A percentile compares a stretch with the other conserved stretches of the same genome.
These are phyloP conservation scores for Cynanchum wilfordii DNA, from an alignment of 257 asterid genomes.

Conservation along the genomic window DNA sequence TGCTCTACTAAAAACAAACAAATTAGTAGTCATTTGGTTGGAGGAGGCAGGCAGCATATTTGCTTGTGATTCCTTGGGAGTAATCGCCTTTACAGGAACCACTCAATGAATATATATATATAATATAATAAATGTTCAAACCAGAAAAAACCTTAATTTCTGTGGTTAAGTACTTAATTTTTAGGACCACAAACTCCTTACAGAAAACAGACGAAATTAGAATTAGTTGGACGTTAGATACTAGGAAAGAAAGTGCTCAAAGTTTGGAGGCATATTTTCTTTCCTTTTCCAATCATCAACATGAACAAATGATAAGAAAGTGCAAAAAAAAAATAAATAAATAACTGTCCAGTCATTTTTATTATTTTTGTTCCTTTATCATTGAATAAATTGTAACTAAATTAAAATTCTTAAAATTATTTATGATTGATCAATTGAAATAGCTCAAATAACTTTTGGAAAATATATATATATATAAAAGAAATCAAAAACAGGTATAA, in stretches of 20 bases:
- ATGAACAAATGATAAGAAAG: no score
- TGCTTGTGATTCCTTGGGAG: background rate
- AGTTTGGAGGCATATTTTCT: background rate
- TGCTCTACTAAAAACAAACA: background rate
- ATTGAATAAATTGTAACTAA: no score
- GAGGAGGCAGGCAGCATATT: background rate
- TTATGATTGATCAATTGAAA: no score
- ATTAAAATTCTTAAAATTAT: no score
- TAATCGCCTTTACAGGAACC: background rate
- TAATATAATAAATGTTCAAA: background rate
- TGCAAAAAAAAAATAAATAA: no score
- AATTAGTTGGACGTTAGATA: background rate
- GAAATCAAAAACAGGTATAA: no score
- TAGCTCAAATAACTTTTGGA: no score
- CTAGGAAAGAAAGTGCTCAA: slow-evolving; percentile 2
- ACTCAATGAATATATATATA: background rate
- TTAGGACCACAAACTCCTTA: background rate
- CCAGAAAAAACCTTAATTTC: background rate
- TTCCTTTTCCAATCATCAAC: background rate
- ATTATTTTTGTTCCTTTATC: no score
- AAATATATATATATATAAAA: no score
- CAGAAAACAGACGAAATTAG: background rate
- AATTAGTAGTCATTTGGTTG: background rate
- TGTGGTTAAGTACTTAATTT: no score
- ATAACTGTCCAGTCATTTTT: no score